These are phyloP conservation scores for Datisca glomerata DNA, from an alignment of 306 rosid species.

Conservation along the genomic window DNA sequence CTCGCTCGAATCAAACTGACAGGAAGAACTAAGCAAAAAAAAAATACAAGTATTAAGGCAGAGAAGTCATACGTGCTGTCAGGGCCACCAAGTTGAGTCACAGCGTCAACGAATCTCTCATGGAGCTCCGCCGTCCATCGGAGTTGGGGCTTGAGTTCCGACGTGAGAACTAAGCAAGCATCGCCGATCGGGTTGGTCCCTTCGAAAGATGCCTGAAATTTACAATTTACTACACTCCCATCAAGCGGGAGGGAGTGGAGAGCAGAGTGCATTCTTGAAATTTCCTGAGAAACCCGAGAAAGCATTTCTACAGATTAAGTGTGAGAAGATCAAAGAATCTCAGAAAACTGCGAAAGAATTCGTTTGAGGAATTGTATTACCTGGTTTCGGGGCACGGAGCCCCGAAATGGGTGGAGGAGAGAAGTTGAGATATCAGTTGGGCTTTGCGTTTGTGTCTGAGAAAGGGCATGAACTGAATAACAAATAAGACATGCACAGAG, in stretches of 20 bases:
- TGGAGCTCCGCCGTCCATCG: slow-evolving; percentile 99
- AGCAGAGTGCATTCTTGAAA: slow-evolving; percentile 31
- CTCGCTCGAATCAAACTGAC: no score
- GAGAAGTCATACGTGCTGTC: slow-evolving; percentile 33
- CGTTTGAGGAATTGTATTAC: not conserved
- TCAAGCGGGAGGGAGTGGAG: slow-evolving; percentile 42
- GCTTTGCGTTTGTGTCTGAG: slow-evolving; percentile 1
- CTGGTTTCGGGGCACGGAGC: slow-evolving; percentile 26
- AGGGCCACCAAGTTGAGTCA: slow-evolving; percentile 92
- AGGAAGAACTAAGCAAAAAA: no score
- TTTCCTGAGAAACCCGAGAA: slow-evolving; percentile 17
- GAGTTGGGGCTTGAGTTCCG: slow-evolving; percentile 98
- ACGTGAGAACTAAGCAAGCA: slow-evolving; percentile 84
- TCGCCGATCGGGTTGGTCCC: slow-evolving; percentile 54
- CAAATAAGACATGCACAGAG: slow-evolving; percentile 12
- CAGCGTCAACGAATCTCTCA: slow-evolving; percentile 91
- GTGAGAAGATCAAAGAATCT: not conserved
- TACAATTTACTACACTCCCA: slow-evolving; percentile 24
- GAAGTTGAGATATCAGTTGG: not conserved
- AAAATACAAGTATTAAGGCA: no score
- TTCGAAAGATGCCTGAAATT: slow-evolving; percentile 36
- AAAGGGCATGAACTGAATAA: slow-evolving; percentile 1
- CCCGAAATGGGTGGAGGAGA: slow-evolving; percentile 15
- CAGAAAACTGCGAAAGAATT: not conserved
- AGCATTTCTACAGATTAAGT: slow-evolving; percentile 1